Base-by-base conservation (phyloP, 169 alveolate genomes). In the Cryptosporidium ubiquitum region DNA sequence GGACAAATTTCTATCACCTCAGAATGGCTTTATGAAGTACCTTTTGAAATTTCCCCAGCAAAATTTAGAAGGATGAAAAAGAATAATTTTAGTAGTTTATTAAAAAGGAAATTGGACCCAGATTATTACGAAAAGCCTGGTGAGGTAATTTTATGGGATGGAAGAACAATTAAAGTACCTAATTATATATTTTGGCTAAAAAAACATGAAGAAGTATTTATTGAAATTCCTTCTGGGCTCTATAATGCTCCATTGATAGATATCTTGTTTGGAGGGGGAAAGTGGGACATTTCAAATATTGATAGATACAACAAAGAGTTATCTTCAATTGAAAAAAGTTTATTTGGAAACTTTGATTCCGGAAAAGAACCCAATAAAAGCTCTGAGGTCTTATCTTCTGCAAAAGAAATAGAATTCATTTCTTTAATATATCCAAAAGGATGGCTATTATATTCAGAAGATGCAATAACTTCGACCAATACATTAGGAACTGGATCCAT, bases 391-490 rank as follows among this genome's bases (percentile, higher is more conserved):
- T 14, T 9, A 26, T 51, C 39, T 51, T 71, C 68, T 23, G 6
- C 69, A 16, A 49, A 23, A 29, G 69, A 71, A 51, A 49, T 47
- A 10, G 85, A 31, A n/a, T 64, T 64, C 35, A 44, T 79, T 40
- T 58, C 60, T 40, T 26, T 79, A 23, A 64, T 14, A n/a, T 31
- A 42, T 40, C 89, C 89, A 20, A 58, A 64, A 44, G 55, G 66
- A 31, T 79, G 89, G 89, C 58, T 61, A 10, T 79, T 58, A 42
- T 79, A 42, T 20, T 79, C 89, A 3, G 89, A 79, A 4, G 89
- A 79, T 79, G 75, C 69, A 29, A 79, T 68, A 1, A 79, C 75
- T n/a, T 79, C 66, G 0, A 60, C 89, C 26, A 23, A 58, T 29
- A 58, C 71, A 39, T 23, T 64, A 16, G 89, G 89, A 42, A 79